A percentile compares a stretch with the other conserved stretches of the same genome.
These are phyloP conservation scores for Cutaneotrichosporon spelunceum DNA, from an alignment of 1,284 basidiomycete genomes.

Conservation along the genomic window DNA sequence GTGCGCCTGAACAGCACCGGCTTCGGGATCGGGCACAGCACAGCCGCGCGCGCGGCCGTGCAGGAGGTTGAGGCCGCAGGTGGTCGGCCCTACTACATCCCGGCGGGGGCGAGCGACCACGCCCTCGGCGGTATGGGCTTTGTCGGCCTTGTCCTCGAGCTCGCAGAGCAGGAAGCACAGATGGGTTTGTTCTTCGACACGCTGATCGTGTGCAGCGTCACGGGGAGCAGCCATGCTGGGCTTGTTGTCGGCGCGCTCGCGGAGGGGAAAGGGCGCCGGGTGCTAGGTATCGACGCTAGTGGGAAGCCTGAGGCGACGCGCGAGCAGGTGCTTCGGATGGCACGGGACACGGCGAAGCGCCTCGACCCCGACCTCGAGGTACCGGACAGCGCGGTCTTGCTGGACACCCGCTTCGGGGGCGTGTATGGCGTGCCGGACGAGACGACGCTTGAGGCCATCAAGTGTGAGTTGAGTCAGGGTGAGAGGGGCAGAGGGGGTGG, in stretches of 20 bases:
- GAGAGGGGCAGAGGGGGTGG: background rate
- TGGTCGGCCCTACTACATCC: slow-evolving; percentile 39
- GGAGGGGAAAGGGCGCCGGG: slow-evolving; percentile 35
- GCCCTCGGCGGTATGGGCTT: slow-evolving; percentile 38
- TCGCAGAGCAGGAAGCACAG: slow-evolving; percentile 34
- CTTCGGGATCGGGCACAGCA: slow-evolving; percentile 39
- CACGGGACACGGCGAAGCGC: slow-evolving; percentile 29
- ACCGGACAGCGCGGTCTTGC: slow-evolving; percentile 31
- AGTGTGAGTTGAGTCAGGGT: slow-evolving; percentile 22
- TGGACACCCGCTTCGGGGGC: slow-evolving; percentile 39
- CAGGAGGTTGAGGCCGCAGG: slow-evolving; percentile 32
- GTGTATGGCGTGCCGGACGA: slow-evolving; percentile 40
- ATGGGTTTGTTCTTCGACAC: slow-evolving; percentile 41
- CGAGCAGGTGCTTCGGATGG: slow-evolving; percentile 32
- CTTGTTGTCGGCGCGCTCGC: slow-evolving; percentile 35
- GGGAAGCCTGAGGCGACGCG: slow-evolving; percentile 36
- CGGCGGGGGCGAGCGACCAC: slow-evolving; percentile 41
- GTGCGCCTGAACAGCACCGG: slow-evolving; percentile 35
- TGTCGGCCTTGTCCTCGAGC: slow-evolving; percentile 33
- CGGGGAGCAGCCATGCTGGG: slow-evolving; percentile 39
- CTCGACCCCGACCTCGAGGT: slow-evolving; percentile 29
- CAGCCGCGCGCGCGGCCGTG: slow-evolving; percentile 34
- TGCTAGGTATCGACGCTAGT: slow-evolving; percentile 41
- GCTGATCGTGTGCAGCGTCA: slow-evolving; percentile 39
- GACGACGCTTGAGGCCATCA: slow-evolving; percentile 35